Percentiles rank a stretch among this genome's conserved stretches.
phyloP scores from a whole-genome alignment of 805 yeast species.

The Suhomyces faveliae region DNA sequence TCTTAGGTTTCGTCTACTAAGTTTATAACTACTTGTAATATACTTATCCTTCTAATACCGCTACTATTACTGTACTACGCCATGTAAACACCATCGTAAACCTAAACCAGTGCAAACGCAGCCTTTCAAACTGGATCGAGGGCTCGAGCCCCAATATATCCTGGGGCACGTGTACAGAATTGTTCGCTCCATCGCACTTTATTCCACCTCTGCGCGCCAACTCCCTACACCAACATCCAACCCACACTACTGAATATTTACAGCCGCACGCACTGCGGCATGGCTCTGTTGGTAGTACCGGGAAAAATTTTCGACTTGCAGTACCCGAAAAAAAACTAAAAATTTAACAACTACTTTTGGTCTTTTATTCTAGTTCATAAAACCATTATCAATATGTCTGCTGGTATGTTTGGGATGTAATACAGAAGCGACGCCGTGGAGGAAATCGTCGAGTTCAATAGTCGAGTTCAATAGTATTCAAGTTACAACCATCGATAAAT shows the following conservation, averaged over 20 bases:
- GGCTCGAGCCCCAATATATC: constrained; percentile 2
- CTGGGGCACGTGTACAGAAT: not conserved
- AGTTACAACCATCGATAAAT: not conserved
- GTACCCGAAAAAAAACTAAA: constrained; percentile 10
- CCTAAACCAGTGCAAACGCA: not conserved
- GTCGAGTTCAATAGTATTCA: not conserved
- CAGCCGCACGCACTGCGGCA: constrained; percentile 7
- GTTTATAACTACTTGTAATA: constrained; percentile 9
- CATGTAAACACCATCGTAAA: not conserved
- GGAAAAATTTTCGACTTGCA: constrained; percentile 8
- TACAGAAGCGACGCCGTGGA: not conserved
- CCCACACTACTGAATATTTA: not conserved
- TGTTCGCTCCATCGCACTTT: not conserved
- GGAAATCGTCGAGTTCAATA: not conserved
- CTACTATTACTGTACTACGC: not conserved
- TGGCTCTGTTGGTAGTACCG: not conserved
- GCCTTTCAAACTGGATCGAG: not conserved
- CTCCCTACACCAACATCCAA: not conserved
- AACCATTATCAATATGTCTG: constrained; percentile 15
- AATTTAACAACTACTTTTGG: constrained; percentile 6
- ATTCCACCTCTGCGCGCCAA: not conserved
- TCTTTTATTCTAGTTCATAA: constrained; percentile 13
- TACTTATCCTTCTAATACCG: not conserved
- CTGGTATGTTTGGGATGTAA: constrained; percentile 14
- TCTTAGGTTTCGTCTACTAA: constrained; percentile 96